Evolutionary conservation across 768 basidiomycete species (phyloP).

Genomic region (Dacryopinax primogenitus): DNA sequence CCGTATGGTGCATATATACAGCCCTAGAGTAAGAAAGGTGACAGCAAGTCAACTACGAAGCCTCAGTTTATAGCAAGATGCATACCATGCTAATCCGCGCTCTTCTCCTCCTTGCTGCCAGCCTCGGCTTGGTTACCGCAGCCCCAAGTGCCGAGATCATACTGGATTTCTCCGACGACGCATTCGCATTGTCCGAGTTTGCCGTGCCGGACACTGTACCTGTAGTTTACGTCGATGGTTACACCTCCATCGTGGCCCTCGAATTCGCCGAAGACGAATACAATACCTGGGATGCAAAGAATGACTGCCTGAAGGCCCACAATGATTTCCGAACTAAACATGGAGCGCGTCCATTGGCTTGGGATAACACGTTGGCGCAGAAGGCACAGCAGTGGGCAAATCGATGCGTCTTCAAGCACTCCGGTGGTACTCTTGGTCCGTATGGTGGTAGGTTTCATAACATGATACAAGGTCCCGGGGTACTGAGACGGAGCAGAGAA

Average conservation of each 20-base stretch:
- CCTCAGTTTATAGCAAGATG: no score
- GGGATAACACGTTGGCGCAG: slow-evolving; percentile 47
- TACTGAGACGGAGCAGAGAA: slow-evolving; percentile 40
- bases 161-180: background rate
- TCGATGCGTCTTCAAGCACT: slow-evolving; percentile 55
- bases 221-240: background rate
- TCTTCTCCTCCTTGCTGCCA: background rate
- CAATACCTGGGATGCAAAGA: background rate
- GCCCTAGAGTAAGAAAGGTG: background rate
- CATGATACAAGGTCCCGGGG: background rate
- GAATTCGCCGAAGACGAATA: slow-evolving; percentile 34
- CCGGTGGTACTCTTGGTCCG: slow-evolving; percentile 48
- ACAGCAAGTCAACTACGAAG: no score
- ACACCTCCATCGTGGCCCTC: background rate
- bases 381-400: slow-evolving; percentile 60
- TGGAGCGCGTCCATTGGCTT: slow-evolving; percentile 50
- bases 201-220: background rate
- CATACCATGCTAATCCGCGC: background rate
- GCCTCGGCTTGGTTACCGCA: background rate
- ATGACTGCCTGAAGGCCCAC: slow-evolving; percentile 45
- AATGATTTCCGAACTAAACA: slow-evolving; percentile 51
- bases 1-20: background rate
- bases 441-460: slow-evolving; percentile 42
- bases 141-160: background rate
- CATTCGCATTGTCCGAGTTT: background rate